Base-by-base conservation (phyloP, 2,329 filamentous ascomycete species). In the Cercospora brassicicola region DNA sequence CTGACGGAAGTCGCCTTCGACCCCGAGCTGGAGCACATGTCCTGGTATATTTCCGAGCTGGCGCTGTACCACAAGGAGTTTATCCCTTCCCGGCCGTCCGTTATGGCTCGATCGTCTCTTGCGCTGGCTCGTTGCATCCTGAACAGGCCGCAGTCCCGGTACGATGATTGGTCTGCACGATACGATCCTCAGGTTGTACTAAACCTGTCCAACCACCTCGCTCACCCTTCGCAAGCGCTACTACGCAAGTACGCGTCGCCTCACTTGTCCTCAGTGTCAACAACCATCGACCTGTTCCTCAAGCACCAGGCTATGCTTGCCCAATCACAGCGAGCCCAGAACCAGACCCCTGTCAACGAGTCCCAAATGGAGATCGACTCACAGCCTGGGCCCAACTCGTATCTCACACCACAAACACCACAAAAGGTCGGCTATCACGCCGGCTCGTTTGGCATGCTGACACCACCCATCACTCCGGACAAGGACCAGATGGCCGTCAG, bases 51-150 rank as follows among this genome's bases (percentile, higher is more conserved):
- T 70, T 90, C 92, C 78, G 95, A 99, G 83, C 94, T 98, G 76
- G 92, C 94, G 56, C 85, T 98, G 51, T 99, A 97, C 82, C 93
- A 98, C 84, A 91, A 94, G 77, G 95, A 98, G 73, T 99, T 99
- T 76, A 94, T 99, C 70, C 95, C 94, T 15, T 93, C 91, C 65
- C 91, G 91, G 77, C 93, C 95, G 20, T 97, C 94, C 0, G 90
- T 94, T 72, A 92, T 99, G 86, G 94, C 95, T 55, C 88, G 93
- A 73, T 91, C 93, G 53, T 93, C 94, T 10, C 85, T 98, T 65
- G 93, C 93, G 63, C 87, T 99, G 48, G 90, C 94, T 45, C 87
- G 94, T 71, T 94, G 92, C 77, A 93, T 99, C 71, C 87, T 98
- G 10, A 89, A 89, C 76, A 90, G 93, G 67, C 87, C 90, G 48